These are phyloP conservation scores for Mallotus nudiflorus DNA, from an alignment of 345 rosid genomes.

Conservation along the genomic window DNA sequence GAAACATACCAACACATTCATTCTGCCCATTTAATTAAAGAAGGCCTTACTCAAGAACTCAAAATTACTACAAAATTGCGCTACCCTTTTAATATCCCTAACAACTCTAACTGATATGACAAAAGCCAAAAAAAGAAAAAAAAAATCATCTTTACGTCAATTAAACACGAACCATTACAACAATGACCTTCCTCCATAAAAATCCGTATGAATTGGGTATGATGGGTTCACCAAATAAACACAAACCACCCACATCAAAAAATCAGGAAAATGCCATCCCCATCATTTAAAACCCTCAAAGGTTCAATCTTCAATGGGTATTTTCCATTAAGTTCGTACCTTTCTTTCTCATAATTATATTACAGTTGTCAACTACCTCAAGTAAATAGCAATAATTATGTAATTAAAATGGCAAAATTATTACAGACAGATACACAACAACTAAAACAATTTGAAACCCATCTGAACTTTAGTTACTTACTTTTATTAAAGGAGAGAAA, in stretches of 20 bases:
- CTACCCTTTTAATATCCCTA: slow-evolving; percentile 25
- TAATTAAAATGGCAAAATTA: slow-evolving; percentile 9
- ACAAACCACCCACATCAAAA: slow-evolving; percentile 13
- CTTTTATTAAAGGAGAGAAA: slow-evolving; percentile 28
- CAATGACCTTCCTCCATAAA: slow-evolving; percentile 24
- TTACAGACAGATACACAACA: background rate
- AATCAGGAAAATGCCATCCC: background rate
- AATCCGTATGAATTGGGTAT: slow-evolving; percentile 9
- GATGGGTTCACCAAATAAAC: slow-evolving; percentile 22
- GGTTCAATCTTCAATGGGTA: slow-evolving; percentile 10
- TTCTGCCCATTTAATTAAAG: slow-evolving; percentile 12
- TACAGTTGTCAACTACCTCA: slow-evolving; percentile 5
- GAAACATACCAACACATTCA: slow-evolving; percentile 12
- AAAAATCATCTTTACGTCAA: background rate
- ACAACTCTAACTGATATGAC: slow-evolving; percentile 16
- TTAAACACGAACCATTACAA: slow-evolving; percentile 18
- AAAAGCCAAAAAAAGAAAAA: slow-evolving; percentile 8
- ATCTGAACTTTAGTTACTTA: slow-evolving; percentile 17
- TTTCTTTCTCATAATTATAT: too few species aligned
- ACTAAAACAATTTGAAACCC: background rate
- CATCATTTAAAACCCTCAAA: slow-evolving; percentile 17
- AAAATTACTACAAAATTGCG: slow-evolving; percentile 10
- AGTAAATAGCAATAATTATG: slow-evolving; percentile 16
- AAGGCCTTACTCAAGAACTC: slow-evolving; percentile 9
- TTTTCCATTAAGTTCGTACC: slow-evolving; percentile 22